A percentile compares a stretch with the other conserved stretches of the same genome.
phyloP scores from a whole-genome alignment of 371 early-diverging fungal genomes.

The Mucor circinelloides region DNA sequence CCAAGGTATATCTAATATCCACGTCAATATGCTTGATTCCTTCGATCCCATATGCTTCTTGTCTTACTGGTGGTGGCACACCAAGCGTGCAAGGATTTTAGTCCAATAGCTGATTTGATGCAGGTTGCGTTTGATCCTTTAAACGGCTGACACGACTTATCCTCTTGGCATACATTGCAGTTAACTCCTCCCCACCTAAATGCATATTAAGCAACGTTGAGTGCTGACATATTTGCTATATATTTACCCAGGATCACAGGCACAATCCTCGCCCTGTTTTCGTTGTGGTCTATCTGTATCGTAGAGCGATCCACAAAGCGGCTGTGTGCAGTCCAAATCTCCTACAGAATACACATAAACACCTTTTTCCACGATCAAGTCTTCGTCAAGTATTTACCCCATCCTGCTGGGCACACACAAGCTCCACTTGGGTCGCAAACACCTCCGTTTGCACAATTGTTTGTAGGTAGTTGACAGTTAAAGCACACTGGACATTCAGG shows the following conservation, averaged over 20 bases:
- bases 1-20: constrained; percentile 51
- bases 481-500: constrained; percentile 56
- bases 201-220: neutral
- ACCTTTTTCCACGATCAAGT: neutral
- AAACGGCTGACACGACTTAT: constrained; percentile 32
- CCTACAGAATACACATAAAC: constrained; percentile 14
- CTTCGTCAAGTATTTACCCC: constrained; percentile 36
- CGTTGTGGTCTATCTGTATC: constrained; percentile 31
- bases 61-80: constrained; percentile 50
- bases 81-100: constrained; percentile 56
- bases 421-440: constrained; percentile 39
- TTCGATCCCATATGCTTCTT: neutral
- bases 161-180: constrained; percentile 50
- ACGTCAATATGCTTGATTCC: neutral
- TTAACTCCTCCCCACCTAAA: constrained; percentile 53
- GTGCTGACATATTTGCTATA: neutral
- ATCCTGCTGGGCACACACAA: constrained; percentile 44
- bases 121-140: constrained; percentile 49
- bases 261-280: constrained; percentile 33
- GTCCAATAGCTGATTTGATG: constrained; percentile 47
- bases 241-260: constrained; percentile 47
- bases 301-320: constrained; percentile 49
- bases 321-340: constrained; percentile 40
- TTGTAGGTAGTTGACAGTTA: constrained; percentile 45
- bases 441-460: constrained; percentile 49